Percentiles rank a stretch among this genome's conserved stretches.
Evolutionary conservation across 306 rosid genomes (phyloP).

Genomic region (Prunus mongolica): DNA sequence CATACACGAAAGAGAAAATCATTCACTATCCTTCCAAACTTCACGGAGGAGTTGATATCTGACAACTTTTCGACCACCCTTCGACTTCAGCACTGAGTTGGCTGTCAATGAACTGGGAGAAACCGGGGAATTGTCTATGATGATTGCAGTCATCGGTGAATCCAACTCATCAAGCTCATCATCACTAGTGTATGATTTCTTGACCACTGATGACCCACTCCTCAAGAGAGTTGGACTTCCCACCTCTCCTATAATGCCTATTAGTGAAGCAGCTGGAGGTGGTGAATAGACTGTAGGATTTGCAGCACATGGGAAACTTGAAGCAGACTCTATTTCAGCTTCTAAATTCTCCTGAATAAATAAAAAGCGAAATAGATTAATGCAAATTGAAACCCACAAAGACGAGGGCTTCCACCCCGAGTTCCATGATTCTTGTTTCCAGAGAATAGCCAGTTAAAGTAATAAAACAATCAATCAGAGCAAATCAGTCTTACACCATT

Average conservation of each 20-base stretch:
- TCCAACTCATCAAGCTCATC: constrained; percentile 87
- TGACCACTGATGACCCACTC: constrained; percentile 52
- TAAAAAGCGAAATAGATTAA: constrained; percentile 10
- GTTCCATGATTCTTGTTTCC: background rate
- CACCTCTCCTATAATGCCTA: constrained; percentile 45
- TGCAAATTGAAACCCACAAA: constrained; percentile 2
- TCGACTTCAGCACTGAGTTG: constrained; percentile 22
- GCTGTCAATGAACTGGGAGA: constrained; percentile 23
- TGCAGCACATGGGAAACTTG: constrained; percentile 59
- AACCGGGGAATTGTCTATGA: constrained; percentile 39
- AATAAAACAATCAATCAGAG: background rate
- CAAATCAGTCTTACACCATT: background rate
- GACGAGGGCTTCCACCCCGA: background rate
- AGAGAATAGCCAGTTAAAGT: background rate
- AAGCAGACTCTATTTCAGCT: constrained; percentile 42
- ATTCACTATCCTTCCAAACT: constrained; percentile 59
- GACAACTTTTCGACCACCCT: constrained; percentile 43
- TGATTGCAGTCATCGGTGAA: constrained; percentile 62
- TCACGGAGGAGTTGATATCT: constrained; percentile 69
- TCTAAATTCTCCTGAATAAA: constrained; percentile 41
- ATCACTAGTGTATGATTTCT: constrained; percentile 70
- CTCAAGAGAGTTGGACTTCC: constrained; percentile 40
- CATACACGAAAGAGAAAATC: constrained; percentile 7
- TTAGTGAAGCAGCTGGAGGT: constrained; percentile 50
- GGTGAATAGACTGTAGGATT: constrained; percentile 57